phyloP scores from a whole-genome alignment of 495 filamentous ascomycete species.

The Beverwykella pulmonaria region DNA sequence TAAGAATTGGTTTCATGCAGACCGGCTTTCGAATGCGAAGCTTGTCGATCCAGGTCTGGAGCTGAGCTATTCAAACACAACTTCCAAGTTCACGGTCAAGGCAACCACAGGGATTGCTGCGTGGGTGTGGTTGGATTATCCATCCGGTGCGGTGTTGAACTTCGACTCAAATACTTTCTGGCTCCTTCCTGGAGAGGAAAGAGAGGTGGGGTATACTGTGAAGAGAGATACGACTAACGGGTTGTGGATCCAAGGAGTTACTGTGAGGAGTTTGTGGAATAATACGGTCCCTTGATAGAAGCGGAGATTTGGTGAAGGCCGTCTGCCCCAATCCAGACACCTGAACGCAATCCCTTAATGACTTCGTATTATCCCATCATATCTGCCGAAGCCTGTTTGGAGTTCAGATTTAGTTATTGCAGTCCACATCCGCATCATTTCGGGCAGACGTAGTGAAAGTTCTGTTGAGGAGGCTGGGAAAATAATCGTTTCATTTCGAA shows the following conservation, averaged over 20 bases:
- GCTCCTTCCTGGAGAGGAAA: conserved; percentile 57
- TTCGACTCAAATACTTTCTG: conserved; percentile 67
- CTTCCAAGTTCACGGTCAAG: conserved; percentile 57
- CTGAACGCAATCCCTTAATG: too few species aligned
- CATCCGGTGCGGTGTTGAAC: conserved; percentile 58
- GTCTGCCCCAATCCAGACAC: too few species aligned
- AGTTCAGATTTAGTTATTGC: too few species aligned
- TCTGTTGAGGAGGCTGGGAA: too few species aligned
- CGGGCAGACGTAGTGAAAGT: too few species aligned
- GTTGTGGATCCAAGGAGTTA: conserved; percentile 58
- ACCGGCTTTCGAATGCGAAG: conserved; percentile 55
- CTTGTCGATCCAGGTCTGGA: conserved; percentile 60
- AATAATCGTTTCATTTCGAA: too few species aligned
- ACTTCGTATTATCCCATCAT: too few species aligned
- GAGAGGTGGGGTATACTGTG: conserved; percentile 53
- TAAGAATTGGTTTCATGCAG: conserved; percentile 59
- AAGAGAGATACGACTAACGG: conserved; percentile 54
- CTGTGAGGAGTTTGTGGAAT: conserved; percentile 66
- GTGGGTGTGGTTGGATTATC: conserved; percentile 70
- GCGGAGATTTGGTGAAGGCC: neutral
- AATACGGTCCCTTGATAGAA: conserved; percentile 50
- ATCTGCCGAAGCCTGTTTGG: too few species aligned
- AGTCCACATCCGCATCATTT: too few species aligned
- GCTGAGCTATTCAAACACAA: conserved; percentile 48
- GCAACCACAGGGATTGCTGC: conserved; percentile 62